Base-by-base conservation (phyloP, 2,329 filamentous ascomycete genomes). In the Colletotrichum sansevieriae region DNA sequence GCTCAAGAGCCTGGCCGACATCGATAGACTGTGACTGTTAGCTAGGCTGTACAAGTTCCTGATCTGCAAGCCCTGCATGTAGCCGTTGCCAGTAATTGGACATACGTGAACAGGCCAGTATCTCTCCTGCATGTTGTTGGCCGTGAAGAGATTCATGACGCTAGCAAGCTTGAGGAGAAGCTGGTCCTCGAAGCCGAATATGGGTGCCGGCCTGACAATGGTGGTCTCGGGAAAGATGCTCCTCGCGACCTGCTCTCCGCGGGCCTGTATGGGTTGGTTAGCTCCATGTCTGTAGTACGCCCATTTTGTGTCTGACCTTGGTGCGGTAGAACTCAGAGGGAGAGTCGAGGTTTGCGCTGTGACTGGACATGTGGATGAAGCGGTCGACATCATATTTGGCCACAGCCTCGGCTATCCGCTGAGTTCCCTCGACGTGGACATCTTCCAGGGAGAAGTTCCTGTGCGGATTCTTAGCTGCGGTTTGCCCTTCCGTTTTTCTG, bases 341-440 rank as follows among this genome's bases (percentile, higher is more conserved):
- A 18, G 95, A 98, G 73, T 92, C 86, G 49, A 89, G 86, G 79
- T 92, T 85, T 66, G 94, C 95, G 77, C 95, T 98, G 87, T 97
- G 95, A 37, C 95, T 97, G 10, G 96, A 99, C 74, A 99, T 91
- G 75, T 99, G 96, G 72, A 99, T 94, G 81, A 93, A 99, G 72
- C 96, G 91, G 82, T 99, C 96, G 73, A 98, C 90, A 76, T 99
- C 95, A 82, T 99, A 99, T 83, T 99, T 99, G 76, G 95, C 96
- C 61, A 94, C 94, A 61, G 96, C 94, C 78, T 97, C 94, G 58
- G 89, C 93, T 75, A 99, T 99, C 74, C 96, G 91, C 83, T 97
- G 92, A 18, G 92, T 91, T 71, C 95, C 94, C 79, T 97, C 94
- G 44, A 98, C 89, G 76, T 99, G 94, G 47, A 98, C 94, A 78